Evolutionary conservation across 441 rosid genomes (phyloP).

Genomic region (Jatropha podagrica): DNA sequence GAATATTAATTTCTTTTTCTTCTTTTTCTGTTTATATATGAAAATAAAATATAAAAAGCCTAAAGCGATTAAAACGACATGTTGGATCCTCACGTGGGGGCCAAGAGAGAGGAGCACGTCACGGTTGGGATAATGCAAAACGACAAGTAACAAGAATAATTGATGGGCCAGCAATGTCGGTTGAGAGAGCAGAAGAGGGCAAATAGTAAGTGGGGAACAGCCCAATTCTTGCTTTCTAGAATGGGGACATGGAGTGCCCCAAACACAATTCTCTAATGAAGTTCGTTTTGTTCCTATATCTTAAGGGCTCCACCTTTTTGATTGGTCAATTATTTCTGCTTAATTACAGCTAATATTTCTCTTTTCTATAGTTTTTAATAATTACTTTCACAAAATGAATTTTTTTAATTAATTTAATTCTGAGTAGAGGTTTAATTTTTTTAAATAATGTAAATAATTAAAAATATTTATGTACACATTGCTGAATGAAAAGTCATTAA

Average conservation of each 20-base stretch:
- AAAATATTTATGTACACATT: too few species aligned
- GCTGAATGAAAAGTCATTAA: too few species aligned
- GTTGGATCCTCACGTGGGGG: constrained; percentile 27
- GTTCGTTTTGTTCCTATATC: constrained; percentile 22
- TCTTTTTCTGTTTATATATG: too few species aligned
- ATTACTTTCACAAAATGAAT: too few species aligned
- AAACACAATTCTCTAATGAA: constrained; percentile 10
- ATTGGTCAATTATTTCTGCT: constrained; percentile 21
- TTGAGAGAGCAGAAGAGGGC: constrained; percentile 7
- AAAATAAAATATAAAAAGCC: too few species aligned
- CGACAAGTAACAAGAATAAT: constrained; percentile 37
- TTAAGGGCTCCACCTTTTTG: constrained; percentile 11
- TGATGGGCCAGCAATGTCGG: constrained; percentile 40
- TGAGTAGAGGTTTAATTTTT: too few species aligned
- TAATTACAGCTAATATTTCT: background rate
- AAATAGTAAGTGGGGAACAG: constrained; percentile 25
- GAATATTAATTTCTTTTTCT: too few species aligned
- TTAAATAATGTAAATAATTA: too few species aligned
- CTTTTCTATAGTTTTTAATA: too few species aligned
- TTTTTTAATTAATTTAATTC: too few species aligned
- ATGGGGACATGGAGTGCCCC: constrained; percentile 36
- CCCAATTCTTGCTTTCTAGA: constrained; percentile 30
- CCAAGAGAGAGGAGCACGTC: constrained; percentile 11
- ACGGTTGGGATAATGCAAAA: constrained; percentile 16
- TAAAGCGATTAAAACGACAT: constrained; percentile 9